Evolutionary conservation across 139 green algal genomes (phyloP).

Genomic region (Chlorella sp.): DNA sequence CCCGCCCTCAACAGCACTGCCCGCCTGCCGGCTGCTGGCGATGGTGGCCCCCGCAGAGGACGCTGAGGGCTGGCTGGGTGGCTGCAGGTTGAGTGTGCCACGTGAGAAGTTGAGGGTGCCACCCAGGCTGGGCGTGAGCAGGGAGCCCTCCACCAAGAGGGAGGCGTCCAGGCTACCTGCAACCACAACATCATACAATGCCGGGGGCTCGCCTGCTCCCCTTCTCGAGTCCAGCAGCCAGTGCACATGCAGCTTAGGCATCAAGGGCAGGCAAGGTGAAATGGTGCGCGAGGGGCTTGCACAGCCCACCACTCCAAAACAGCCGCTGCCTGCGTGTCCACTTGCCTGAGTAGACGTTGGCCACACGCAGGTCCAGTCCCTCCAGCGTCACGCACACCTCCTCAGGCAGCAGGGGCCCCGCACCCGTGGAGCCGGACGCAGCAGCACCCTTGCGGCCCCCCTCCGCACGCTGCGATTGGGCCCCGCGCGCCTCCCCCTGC

Average conservation of each 20-base stretch:
- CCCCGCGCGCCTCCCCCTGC: no score
- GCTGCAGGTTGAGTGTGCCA: constrained; percentile 61
- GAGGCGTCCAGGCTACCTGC: constrained; percentile 54
- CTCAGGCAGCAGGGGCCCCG: no score
- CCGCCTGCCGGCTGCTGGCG: no score
- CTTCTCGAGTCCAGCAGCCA: no score
- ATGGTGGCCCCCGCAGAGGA: no score
- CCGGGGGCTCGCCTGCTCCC: no score
- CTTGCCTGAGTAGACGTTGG: constrained; percentile 59
- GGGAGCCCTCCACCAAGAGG: constrained; percentile 41
- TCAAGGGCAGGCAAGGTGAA: background rate
- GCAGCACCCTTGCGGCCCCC: no score
- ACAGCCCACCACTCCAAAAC: no score
- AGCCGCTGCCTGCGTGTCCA: no score
- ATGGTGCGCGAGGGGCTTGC: background rate
- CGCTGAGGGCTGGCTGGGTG: constrained; percentile 20
- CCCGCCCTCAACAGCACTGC: no score
- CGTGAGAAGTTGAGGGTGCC: constrained; percentile 55
- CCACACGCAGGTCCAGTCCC: constrained; percentile 59
- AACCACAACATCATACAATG: background rate
- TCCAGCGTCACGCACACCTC: constrained; percentile 36
- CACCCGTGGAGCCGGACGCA: no score
- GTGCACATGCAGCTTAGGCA: constrained; percentile 21
- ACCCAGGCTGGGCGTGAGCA: constrained; percentile 55
- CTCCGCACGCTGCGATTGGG: no score